A percentile compares a stretch with the other conserved stretches of the same genome.
Conservation (phyloP, 2,329 filamentous ascomycete species). For the Achaetomium macrosporum region DNA sequence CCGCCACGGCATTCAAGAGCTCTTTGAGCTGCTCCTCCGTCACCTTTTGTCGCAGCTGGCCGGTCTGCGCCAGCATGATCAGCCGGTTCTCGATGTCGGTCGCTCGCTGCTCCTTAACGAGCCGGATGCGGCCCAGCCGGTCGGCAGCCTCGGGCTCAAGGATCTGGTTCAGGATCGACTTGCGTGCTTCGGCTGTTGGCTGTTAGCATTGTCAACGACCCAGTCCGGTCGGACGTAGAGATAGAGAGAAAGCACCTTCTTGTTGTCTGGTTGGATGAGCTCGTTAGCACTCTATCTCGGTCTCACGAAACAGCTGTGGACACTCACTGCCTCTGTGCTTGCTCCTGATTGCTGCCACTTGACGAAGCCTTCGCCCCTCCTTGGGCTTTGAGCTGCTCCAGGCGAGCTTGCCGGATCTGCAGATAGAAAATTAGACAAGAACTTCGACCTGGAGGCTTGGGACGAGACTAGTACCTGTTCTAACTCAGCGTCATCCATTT, state of each 20-base stretch:
- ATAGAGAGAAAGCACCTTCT: conserved; percentile 35
- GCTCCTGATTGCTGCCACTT: conserved; percentile 44
- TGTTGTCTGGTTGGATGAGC: conserved; percentile 34
- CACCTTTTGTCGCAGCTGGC: conserved; percentile 81
- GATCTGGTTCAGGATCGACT: conserved; percentile 81
- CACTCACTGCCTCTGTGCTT: conserved; percentile 62
- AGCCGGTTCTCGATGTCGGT: conserved; percentile 86
- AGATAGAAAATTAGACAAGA: not conserved
- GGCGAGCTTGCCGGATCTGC: conserved; percentile 84
- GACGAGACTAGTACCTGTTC: conserved; percentile 32
- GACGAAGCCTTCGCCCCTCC: conserved; percentile 40
- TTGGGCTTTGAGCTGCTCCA: conserved; percentile 85
- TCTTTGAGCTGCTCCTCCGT: conserved; percentile 93
- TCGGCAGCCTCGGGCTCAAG: conserved; percentile 91
- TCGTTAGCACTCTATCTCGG: not conserved
- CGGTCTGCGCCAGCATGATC: conserved; percentile 82
- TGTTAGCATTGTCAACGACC: not conserved
- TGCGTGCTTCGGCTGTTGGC: conserved; percentile 60
- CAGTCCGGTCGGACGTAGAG: not conserved
- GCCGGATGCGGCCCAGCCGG: conserved; percentile 84
- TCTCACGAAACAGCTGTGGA: not conserved
- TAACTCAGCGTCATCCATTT: conserved; percentile 36
- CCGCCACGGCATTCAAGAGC: conserved; percentile 75
- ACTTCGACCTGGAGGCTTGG: not conserved
- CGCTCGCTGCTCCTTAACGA: conserved; percentile 90